A percentile compares a stretch with the other conserved stretches of the same genome.
Evolutionary conservation across 1,284 basidiomycete genomes (phyloP).

Genomic region (Cutaneotrichosporon cyanovorans): DNA sequence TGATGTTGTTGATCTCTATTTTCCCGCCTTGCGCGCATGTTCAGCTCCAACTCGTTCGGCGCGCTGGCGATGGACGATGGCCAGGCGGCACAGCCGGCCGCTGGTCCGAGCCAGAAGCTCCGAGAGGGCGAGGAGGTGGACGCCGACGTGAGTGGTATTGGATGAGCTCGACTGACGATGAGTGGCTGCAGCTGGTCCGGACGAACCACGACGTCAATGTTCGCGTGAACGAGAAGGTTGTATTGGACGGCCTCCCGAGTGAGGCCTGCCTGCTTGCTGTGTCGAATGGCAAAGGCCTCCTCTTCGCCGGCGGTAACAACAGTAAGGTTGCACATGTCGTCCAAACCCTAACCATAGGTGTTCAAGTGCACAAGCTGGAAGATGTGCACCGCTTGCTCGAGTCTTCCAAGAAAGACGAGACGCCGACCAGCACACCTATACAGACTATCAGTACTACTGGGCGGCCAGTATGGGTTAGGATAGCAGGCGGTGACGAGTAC

Average conservation of each 20-base stretch:
- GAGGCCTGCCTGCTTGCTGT: conserved; percentile 45
- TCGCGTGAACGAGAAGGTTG: conserved; percentile 33
- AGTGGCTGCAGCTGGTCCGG: conserved; percentile 46
- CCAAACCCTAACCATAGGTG: conserved; percentile 18
- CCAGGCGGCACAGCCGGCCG: neutral
- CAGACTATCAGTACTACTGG: conserved; percentile 26
- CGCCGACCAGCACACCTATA: conserved; percentile 21
- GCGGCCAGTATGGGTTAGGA: conserved; percentile 42
- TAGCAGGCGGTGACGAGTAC: conserved; percentile 36
- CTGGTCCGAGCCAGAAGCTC: conserved; percentile 1
- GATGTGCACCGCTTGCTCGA: conserved; percentile 31
- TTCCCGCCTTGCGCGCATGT: conserved; percentile 11
- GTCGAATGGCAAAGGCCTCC: conserved; percentile 39
- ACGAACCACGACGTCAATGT: conserved; percentile 45
- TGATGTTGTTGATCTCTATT: no score
- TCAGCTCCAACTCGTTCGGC: conserved; percentile 30
- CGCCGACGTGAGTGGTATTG: conserved; percentile 27
- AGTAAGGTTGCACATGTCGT: conserved; percentile 2
- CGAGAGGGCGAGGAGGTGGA: conserved; percentile 40
- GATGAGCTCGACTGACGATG: conserved; percentile 2
- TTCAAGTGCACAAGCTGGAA: conserved; percentile 35
- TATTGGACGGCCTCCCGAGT: conserved; percentile 35
- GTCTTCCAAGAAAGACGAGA: conserved; percentile 24
- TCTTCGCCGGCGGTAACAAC: conserved; percentile 42
- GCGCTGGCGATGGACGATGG: conserved; percentile 26